Evolutionary conservation across 2,329 filamentous ascomycete species (phyloP), one percentile per base, ranked within the genome.

Genomic region (Escovopsis sp.): DNA sequence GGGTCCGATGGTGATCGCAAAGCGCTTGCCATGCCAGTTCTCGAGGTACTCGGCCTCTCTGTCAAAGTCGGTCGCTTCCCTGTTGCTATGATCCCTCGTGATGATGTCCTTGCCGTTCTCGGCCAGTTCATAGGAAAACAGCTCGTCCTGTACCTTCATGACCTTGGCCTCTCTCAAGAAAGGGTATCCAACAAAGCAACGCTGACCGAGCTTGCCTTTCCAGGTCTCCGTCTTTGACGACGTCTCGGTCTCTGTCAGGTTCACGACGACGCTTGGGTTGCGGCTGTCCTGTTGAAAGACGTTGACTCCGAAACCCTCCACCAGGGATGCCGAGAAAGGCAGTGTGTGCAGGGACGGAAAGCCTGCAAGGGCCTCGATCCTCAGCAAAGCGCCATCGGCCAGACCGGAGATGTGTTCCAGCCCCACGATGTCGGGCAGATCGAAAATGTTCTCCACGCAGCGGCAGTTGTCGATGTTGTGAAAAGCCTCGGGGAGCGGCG

Each of bases 271-370:
- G 60, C 89, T 98, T 60, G 95, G 88, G 55, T 96, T 96, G 39
- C 86, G 81, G 57, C 88, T 95, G 51, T 96, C 91, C 51, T 89
- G 79, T 57, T 94, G 87, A 66, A 98, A 98, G 30, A 98, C 86
- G 48, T 81, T 91, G 46, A 98, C 84, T 2, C 87, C 87, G 50
- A 94, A 94, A 8, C 80, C 84, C 38, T 64, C 58, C 8, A 66
- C 54, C 15, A 96, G 68, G 43, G 77, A 73, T 2, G 85, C 91
- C 45, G 78, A 79, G 58, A 91, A 88, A 0, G 86, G 83, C 34
- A 98, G 65, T 2, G 84, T 91, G 49, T 88, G 84, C 53, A 98
- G 64, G 48, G 82, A 91, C 6, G 91, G 91, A 59, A 98, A 98
- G 4, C 91, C 91, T 43, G 91, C 89, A 47, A 96, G 65, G n/a